phyloP scores from a whole-genome alignment of 805 yeast genomes.

The Starmerella cellae region DNA sequence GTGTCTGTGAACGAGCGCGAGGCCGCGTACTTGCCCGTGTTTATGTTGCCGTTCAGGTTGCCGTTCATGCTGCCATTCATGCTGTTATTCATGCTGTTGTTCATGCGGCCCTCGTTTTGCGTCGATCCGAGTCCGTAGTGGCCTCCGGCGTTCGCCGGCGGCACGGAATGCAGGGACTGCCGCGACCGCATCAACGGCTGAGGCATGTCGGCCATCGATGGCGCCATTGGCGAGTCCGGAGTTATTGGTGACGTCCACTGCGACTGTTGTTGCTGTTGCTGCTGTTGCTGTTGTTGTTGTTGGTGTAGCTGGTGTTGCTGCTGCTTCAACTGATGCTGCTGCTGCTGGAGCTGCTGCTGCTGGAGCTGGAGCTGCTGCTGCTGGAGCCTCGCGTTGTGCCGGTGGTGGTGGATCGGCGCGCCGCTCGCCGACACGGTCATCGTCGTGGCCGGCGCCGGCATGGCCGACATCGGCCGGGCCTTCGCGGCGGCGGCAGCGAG shows the following conservation, averaged over 20 bases:
- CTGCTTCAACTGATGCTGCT: neutral
- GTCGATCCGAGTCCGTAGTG: neutral
- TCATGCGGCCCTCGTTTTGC: no score
- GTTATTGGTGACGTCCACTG: no score
- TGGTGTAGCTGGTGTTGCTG: neutral
- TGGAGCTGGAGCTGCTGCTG: neutral
- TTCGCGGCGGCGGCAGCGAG: neutral
- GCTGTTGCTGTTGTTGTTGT: neutral
- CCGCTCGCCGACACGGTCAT: neutral
- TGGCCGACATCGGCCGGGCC: slow-evolving; percentile 5
- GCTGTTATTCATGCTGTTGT: no score
- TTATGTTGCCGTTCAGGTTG: neutral
- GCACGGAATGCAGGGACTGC: neutral
- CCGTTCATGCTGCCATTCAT: no score
- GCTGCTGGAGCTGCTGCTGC: neutral
- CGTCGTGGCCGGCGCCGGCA: neutral
- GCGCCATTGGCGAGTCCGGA: slow-evolving; percentile 1
- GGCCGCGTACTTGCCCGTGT: neutral
- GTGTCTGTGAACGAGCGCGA: neutral
- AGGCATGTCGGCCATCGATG: slow-evolving; percentile 6
- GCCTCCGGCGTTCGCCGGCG: neutral
- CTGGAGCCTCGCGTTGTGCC: neutral
- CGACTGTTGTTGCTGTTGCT: neutral
- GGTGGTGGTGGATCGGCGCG: neutral
- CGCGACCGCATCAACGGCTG: slow-evolving; percentile 14